Percentiles rank a stretch among this genome's conserved stretches.
These are phyloP conservation scores for Stagonosporopsis chrysanthemi DNA, from an alignment of 2,329 filamentous ascomycete genomes.

Conservation along the genomic window DNA sequence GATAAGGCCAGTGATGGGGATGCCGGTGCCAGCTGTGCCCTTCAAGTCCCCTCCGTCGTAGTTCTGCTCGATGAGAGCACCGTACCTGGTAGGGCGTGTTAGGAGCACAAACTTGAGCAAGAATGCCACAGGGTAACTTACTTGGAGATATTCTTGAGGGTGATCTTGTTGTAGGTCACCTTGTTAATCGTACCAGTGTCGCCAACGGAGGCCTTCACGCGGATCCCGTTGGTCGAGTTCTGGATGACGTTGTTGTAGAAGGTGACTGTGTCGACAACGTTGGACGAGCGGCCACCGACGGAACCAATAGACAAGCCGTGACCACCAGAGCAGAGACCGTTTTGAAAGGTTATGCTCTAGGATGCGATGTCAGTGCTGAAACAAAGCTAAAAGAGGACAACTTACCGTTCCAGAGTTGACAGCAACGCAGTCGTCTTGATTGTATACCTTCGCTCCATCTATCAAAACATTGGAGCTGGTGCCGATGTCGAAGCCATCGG, in stretches of 20 bases:
- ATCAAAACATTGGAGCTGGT: conserved; percentile 58
- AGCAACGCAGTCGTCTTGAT: conserved; percentile 67
- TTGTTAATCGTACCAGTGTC: conserved; percentile 60
- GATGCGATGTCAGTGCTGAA: conserved; percentile 2
- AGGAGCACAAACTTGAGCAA: background rate
- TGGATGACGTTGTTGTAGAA: conserved; percentile 59
- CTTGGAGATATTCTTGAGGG: conserved; percentile 52
- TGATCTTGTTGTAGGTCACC: conserved; percentile 57
- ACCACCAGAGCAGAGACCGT: conserved; percentile 60
- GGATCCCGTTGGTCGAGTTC: conserved; percentile 63
- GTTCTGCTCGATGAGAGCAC: conserved; percentile 61
- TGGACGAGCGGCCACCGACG: conserved; percentile 62
- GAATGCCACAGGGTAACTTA: conserved; percentile 30
- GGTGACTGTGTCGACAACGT: conserved; percentile 61
- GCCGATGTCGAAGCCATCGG: conserved; percentile 65
- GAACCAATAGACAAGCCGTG: conserved; percentile 67
- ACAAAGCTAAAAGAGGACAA: background rate
- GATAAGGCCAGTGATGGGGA: conserved; percentile 55
- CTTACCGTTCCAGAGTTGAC: conserved; percentile 61
- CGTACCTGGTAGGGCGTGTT: conserved; percentile 35
- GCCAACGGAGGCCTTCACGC: conserved; percentile 63
- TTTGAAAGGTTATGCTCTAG: conserved; percentile 44
- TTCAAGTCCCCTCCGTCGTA: conserved; percentile 57
- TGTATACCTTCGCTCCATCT: conserved; percentile 59
- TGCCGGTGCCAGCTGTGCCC: conserved; percentile 55